These are phyloP conservation scores for Colletotrichum nymphaeae DNA, from an alignment of 2,329 filamentous ascomycete genomes.

Conservation along the genomic window DNA sequence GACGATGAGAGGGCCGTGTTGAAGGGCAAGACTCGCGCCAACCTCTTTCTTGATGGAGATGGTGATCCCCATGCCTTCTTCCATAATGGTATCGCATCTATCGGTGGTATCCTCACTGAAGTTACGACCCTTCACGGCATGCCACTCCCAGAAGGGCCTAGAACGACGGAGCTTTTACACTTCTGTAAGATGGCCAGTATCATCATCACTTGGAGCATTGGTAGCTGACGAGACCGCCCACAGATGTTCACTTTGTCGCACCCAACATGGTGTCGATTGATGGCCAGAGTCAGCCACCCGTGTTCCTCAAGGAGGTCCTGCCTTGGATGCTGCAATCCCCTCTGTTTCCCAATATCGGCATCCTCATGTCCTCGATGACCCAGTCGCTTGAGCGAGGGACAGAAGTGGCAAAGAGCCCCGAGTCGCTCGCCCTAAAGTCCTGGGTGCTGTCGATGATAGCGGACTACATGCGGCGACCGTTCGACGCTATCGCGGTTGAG, in stretches of 20 bases:
- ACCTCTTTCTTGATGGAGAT: conserved; percentile 37
- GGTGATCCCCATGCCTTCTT: conserved; percentile 38
- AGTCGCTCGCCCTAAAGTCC: conserved; percentile 41
- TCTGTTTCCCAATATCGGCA: conserved; percentile 42
- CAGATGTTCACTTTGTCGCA: conserved; percentile 42
- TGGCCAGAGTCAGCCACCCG: conserved; percentile 39
- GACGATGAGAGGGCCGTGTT: background rate
- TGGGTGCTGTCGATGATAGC: conserved; percentile 44
- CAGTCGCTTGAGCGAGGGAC: conserved; percentile 39
- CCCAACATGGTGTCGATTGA: conserved; percentile 46
- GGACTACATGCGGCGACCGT: conserved; percentile 37
- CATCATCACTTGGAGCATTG: background rate
- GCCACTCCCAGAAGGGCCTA: conserved; percentile 38
- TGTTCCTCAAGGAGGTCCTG: conserved; percentile 41
- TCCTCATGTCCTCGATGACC: conserved; percentile 45
- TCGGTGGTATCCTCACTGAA: conserved; percentile 39
- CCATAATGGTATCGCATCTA: conserved; percentile 31
- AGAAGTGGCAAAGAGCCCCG: conserved; percentile 39
- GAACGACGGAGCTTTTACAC: conserved; percentile 42
- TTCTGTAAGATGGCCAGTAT: conserved; percentile 39
- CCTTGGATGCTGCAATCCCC: conserved; percentile 46
- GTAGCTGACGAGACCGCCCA: background rate
- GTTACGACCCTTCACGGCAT: conserved; percentile 52
- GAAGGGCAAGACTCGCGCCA: background rate
- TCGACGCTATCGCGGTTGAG: conserved; percentile 40